phyloP scores from a whole-genome alignment of 75 land plant genomes.

The Pinus taeda region DNA sequence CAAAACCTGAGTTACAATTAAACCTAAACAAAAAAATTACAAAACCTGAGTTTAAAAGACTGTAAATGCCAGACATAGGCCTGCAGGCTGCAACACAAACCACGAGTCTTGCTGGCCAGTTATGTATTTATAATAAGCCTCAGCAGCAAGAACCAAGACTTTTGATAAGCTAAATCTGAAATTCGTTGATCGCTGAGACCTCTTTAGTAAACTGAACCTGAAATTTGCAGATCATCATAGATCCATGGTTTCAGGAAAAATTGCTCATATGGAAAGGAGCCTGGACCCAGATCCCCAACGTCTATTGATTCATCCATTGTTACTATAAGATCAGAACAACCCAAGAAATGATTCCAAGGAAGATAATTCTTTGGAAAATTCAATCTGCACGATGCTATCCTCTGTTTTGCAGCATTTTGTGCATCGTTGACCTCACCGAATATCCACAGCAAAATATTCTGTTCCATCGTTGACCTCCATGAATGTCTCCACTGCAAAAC shows the following conservation, averaged over 20 bases:
- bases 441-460: no score
- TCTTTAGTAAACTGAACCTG: background rate
- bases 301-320: background rate
- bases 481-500: no score
- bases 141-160: background rate
- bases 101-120: background rate
- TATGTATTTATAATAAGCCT: background rate
- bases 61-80: no score
- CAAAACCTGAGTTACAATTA: no score
- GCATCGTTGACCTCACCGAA: no score
- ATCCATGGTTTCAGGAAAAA: background rate
- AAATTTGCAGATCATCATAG: background rate
- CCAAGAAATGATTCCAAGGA: background rate
- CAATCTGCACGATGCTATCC: background rate
- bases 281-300: background rate
- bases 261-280: background rate
- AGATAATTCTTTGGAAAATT: background rate
- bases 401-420: background rate
- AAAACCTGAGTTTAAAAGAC: no score
- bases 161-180: no score
- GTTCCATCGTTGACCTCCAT: no score
- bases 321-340: background rate
- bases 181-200: background rate
- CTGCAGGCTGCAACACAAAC: background rate
- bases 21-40: no score